These are phyloP conservation scores for Pilaira anomala DNA, from an alignment of 192 early-diverging fungal species.

Conservation along the genomic window DNA sequence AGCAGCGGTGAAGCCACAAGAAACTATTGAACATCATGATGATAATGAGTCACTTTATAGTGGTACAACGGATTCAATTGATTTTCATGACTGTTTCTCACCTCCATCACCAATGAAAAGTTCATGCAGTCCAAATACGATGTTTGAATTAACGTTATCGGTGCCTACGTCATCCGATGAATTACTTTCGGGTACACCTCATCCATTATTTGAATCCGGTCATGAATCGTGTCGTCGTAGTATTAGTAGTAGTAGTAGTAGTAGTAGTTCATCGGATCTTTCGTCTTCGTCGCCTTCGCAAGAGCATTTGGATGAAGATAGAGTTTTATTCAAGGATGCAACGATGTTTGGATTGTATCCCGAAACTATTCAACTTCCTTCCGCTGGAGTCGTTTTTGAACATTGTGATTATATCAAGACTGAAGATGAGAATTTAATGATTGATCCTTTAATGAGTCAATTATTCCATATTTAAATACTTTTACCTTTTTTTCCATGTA, in stretches of 20 bases:
- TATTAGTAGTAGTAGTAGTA: neutral
- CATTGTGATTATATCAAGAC: slow-evolving; percentile 17
- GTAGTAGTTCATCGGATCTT: neutral
- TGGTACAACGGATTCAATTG: slow-evolving; percentile 21
- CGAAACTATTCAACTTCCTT: slow-evolving; percentile 8
- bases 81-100: slow-evolving; percentile 29
- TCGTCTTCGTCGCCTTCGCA: neutral
- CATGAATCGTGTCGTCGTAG: neutral
- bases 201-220: neutral
- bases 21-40: slow-evolving; percentile 6
- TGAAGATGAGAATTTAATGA: slow-evolving; percentile 6
- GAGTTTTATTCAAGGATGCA: neutral
- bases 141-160: neutral
- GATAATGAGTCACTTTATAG: slow-evolving; percentile 17
- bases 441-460: slow-evolving; percentile 12
- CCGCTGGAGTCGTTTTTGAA: slow-evolving; percentile 14
- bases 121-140: neutral
- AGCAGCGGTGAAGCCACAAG: slow-evolving; percentile 21
- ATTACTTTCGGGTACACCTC: neutral
- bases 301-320: neutral
- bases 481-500: neutral
- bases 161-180: neutral
- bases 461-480: slow-evolving; percentile 3
- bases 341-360: slow-evolving; percentile 10
- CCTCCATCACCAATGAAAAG: neutral